Conservation (phyloP, 352 stramenopile species). For the Aphanomyces cochlioides region DNA sequence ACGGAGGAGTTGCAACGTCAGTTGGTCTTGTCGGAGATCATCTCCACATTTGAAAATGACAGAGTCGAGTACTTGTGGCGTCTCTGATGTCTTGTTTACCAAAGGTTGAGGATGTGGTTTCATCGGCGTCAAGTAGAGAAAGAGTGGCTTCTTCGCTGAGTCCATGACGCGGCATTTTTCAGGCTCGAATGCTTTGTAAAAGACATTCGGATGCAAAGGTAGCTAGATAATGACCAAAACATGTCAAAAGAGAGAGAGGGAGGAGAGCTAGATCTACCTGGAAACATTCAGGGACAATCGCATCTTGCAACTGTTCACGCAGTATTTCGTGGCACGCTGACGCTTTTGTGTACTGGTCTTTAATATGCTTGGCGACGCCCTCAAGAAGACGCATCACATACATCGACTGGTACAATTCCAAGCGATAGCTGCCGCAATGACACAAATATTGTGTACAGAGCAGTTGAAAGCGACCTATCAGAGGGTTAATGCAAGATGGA, state of each 20-base stretch:
- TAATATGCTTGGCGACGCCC: conserved; percentile 61
- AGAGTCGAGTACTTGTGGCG: conserved; percentile 30
- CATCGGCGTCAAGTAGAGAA: conserved; percentile 76
- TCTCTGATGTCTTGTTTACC: conserved; percentile 24
- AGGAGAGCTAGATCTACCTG: conserved; percentile 37
- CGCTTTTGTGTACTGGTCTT: conserved; percentile 42
- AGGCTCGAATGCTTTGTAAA: conserved; percentile 70
- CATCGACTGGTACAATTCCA: conserved; percentile 87
- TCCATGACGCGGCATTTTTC: conserved; percentile 90
- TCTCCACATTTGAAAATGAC: conserved; percentile 93
- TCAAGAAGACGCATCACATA: conserved; percentile 91
- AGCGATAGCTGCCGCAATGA: conserved; percentile 82
- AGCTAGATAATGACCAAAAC: conserved; percentile 38
- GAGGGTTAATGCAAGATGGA: neutral
- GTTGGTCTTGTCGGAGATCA: conserved; percentile 91
- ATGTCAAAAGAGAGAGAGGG: neutral
- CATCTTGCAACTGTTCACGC: conserved; percentile 45
- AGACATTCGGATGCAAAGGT: conserved; percentile 78
- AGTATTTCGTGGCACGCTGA: conserved; percentile 49
- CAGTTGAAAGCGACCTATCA: conserved; percentile 45
- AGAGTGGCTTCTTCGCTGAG: conserved; percentile 90
- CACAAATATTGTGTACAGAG: conserved; percentile 79
- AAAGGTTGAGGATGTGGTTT: conserved; percentile 47
- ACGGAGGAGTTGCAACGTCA: conserved; percentile 88
- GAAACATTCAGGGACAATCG: conserved; percentile 79